Evolutionary conservation across 208 protist species (phyloP), one percentile per base, ranked within the genome.

Genomic region (Trypanosoma conorhini): DNA sequence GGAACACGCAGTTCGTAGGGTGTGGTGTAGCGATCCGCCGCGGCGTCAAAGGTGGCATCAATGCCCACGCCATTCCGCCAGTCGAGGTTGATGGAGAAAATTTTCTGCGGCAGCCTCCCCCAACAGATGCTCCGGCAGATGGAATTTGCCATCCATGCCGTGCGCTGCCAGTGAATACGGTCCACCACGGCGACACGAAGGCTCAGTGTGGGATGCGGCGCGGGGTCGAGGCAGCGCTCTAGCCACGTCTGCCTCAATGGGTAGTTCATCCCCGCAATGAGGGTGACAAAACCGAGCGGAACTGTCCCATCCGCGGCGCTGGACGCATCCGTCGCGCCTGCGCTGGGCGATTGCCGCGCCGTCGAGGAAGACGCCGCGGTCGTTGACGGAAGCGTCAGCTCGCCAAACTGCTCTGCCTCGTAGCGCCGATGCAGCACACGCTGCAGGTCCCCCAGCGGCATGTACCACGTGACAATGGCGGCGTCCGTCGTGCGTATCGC

Each of bases 121-220:
- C 87, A 95, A 66, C 87, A 93, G 22, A 88, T 70, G 61, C 85
- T 92, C 52, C 52, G 77, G 76, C 87, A 92, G 68, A 93, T 87
- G 54, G 78, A 87, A 5, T 81, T 74, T 1, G 79, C 87, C 66
- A 91, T 70, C 87, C 89, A 95, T 30, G 70, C 82, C 19, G 87
- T 95, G 66, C 87, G 89, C 70, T 93, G 89, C 87, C 89, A 95
- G 72, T 92, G 83, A 62, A 93, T 84, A 63, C 89, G 87, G 65
- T 95, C 89, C 63, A 91, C 70, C 22, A 92, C 87, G 60, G 84
- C 79, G 35, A 92, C 65, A 24, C 87, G 87, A 55, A 95, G 76
- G 59, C 80, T 89, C 13, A 95, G 67, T 48, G 86, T 92, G 24
- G 86, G 64, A 74, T 95, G 87, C 30, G 89, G 89, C 22, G 85